Evolutionary conservation across 2,329 filamentous ascomycete species (phyloP).

Genomic region (Ramularia endophylla): DNA sequence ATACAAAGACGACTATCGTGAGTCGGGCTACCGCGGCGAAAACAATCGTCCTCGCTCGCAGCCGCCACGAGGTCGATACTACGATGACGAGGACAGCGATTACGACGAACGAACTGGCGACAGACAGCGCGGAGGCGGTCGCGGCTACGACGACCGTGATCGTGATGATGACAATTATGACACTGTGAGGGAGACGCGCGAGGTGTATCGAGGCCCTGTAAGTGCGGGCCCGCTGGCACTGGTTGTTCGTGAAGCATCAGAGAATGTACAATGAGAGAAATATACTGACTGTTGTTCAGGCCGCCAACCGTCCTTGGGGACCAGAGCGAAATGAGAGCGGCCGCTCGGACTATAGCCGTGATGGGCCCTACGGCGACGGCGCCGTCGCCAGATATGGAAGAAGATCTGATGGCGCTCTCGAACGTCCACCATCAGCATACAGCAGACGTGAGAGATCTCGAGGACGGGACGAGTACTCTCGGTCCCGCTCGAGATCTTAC

Average conservation of each 20-base stretch:
- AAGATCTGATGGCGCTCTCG: slow-evolving; percentile 23
- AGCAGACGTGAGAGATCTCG: slow-evolving; percentile 12
- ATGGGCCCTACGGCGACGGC: slow-evolving; percentile 20
- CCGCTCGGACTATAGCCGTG: slow-evolving; percentile 10
- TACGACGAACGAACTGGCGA: slow-evolving; percentile 27
- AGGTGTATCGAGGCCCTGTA: slow-evolving; percentile 29
- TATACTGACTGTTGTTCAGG: slow-evolving; percentile 19
- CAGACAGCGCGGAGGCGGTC: slow-evolving; percentile 15
- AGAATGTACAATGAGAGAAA: not conserved
- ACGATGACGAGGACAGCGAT: slow-evolving; percentile 28
- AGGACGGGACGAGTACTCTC: slow-evolving; percentile 16
- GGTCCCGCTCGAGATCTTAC: slow-evolving; percentile 16
- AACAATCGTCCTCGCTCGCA: slow-evolving; percentile 21
- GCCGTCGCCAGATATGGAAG: slow-evolving; percentile 23
- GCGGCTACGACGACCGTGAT: slow-evolving; percentile 24
- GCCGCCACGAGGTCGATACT: slow-evolving; percentile 23
- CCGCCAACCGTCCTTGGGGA: slow-evolving; percentile 19
- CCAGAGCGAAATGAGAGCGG: slow-evolving; percentile 19
- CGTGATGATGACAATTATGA: slow-evolving; percentile 8
- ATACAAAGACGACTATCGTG: slow-evolving; percentile 24
- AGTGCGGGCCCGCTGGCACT: slow-evolving; percentile 22
- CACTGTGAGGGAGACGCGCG: slow-evolving; percentile 27
- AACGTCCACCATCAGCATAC: slow-evolving; percentile 15
- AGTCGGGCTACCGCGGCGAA: slow-evolving; percentile 10
- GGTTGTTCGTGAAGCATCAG: slow-evolving; percentile 19